A percentile compares a stretch with the other conserved stretches of the same genome.
These are phyloP conservation scores for Dactylellina parvicollis DNA, from an alignment of 2,329 filamentous ascomycete genomes.

Conservation along the genomic window DNA sequence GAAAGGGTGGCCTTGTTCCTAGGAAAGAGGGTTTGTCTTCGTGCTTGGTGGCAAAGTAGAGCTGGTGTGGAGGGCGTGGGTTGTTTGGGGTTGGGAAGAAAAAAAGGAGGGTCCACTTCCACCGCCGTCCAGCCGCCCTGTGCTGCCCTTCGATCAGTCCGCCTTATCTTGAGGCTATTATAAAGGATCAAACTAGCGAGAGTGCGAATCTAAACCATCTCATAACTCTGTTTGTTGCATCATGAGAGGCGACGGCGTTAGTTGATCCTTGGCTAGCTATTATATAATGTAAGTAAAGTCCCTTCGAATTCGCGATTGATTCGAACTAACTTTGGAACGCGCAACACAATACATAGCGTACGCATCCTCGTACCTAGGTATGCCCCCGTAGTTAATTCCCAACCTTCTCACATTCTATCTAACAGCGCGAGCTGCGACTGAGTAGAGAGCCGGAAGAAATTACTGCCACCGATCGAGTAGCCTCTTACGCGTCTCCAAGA, in stretches of 20 bases:
- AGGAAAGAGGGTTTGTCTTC: neutral
- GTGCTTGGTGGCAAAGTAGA: neutral
- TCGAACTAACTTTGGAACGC: conserved; percentile 2
- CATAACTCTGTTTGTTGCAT: neutral
- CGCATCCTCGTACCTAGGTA: neutral
- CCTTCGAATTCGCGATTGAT: conserved; percentile 3
- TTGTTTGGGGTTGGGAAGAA: too few relatives aligned
- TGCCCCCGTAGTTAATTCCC: neutral
- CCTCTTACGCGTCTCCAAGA: conserved; percentile 1
- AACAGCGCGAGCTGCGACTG: neutral
- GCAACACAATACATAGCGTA: conserved; percentile 1
- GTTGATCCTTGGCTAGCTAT: conserved; percentile 5
- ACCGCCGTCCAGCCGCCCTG: too few relatives aligned
- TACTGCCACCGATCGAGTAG: conserved; percentile 1
- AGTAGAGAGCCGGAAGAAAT: conserved; percentile 5
- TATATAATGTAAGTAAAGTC: conserved; percentile 2
- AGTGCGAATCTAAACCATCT: conserved; percentile 4
- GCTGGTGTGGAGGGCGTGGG: too few relatives aligned
- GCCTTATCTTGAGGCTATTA: neutral
- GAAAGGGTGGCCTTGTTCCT: neutral
- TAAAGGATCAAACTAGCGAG: neutral
- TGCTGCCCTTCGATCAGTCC: too few relatives aligned
- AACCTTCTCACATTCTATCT: conserved; percentile 5
- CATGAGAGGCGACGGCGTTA: neutral
- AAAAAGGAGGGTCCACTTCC: neutral